These are phyloP conservation scores for Clathrospora elynae DNA, from an alignment of 2,329 filamentous ascomycete genomes.

Conservation along the genomic window DNA sequence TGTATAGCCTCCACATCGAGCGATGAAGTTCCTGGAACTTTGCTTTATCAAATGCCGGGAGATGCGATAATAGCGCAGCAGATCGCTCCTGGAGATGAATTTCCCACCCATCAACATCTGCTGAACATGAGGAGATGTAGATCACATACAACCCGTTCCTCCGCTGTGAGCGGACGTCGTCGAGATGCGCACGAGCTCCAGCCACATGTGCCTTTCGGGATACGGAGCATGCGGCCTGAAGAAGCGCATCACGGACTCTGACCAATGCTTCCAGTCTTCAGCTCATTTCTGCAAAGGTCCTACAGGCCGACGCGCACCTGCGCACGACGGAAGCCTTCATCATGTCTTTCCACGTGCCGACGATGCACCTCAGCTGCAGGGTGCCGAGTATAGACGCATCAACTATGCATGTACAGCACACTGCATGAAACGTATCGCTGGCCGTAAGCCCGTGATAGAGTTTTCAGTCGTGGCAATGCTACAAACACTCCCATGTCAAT, in stretches of 20 bases:
- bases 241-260: conserved; percentile 23
- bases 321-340: conserved; percentile 17
- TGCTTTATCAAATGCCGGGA: conserved; percentile 14
- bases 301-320: conserved; percentile 17
- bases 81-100: conserved; percentile 16
- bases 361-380: conserved; percentile 17
- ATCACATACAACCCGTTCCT: neutral
- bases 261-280: conserved; percentile 16
- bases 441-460: conserved; percentile 19
- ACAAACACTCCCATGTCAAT: conserved; percentile 6
- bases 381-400: conserved; percentile 21
- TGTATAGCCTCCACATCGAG: conserved; percentile 20
- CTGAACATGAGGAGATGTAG: conserved; percentile 6
- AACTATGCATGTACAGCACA: conserved; percentile 24
- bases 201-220: conserved; percentile 12
- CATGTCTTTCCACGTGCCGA: conserved; percentile 24
- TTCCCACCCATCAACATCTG: conserved; percentile 17
- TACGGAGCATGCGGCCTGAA: conserved; percentile 15
- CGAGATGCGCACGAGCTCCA: conserved; percentile 5
- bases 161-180: conserved; percentile 6
- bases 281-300: conserved; percentile 11
- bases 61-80: conserved; percentile 10
- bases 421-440: conserved; percentile 20
- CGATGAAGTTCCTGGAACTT: conserved; percentile 23
- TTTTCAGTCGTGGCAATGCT: conserved; percentile 10